Conservation (phyloP, 352 stramenopile species). For the Discostella stelligera region DNA sequence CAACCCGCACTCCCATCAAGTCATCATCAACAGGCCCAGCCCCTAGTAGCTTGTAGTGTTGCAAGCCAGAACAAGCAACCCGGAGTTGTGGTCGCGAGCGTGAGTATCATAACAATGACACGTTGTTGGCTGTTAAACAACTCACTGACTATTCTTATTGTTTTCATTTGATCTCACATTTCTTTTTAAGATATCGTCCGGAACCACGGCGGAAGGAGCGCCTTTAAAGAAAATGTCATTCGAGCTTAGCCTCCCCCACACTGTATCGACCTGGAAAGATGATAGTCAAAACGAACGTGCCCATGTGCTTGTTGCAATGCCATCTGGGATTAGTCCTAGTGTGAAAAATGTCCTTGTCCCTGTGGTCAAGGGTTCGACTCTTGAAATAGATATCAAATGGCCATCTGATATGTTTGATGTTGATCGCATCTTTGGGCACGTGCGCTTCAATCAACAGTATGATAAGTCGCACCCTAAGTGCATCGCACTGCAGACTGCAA, state of each 20-base stretch:
- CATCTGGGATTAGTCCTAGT: slow-evolving; percentile 6
- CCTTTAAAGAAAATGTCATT: not conserved
- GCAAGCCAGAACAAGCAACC: not conserved
- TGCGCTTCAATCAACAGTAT: slow-evolving; percentile 3
- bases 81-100: slow-evolving; percentile 1
- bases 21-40: too few relatives aligned
- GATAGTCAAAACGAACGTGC: slow-evolving; percentile 8
- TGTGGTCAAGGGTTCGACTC: slow-evolving; percentile 4
- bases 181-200: too few relatives aligned
- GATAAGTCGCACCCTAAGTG: not conserved
- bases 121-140: not conserved
- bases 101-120: slow-evolving; percentile 7
- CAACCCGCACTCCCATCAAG: too few relatives aligned
- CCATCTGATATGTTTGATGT: not conserved
- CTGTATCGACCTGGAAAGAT: slow-evolving; percentile 9
- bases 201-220: too few relatives aligned
- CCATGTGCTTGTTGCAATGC: slow-evolving; percentile 11
- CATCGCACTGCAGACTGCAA: not conserved
- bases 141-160: too few relatives aligned
- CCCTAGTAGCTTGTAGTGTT: too few relatives aligned
- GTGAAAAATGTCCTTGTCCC: not conserved
- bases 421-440: not conserved
- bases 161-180: too few relatives aligned
- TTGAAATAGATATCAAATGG: slow-evolving; percentile 10
- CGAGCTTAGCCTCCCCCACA: slow-evolving; percentile 7